Percentiles rank a stretch among this genome's conserved stretches.
These are phyloP conservation scores for Cylindrodendrum hubeiense DNA, from an alignment of 2,329 filamentous ascomycete genomes.

Conservation along the genomic window DNA sequence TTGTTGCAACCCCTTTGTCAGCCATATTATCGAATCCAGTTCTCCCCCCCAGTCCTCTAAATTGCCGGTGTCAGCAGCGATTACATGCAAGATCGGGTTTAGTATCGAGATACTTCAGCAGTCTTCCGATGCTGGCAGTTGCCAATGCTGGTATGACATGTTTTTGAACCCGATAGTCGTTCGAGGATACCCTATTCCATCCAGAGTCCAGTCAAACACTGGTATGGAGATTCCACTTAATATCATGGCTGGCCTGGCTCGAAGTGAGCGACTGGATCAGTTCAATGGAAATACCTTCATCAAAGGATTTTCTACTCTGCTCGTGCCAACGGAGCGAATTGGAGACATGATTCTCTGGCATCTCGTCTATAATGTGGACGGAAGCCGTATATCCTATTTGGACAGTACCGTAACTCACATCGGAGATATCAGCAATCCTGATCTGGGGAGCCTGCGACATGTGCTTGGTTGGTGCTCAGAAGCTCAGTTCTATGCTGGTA, in stretches of 20 bases:
- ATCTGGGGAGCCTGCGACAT: slow-evolving; percentile 2
- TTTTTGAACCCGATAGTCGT: slow-evolving; percentile 23
- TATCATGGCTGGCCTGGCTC: slow-evolving; percentile 22
- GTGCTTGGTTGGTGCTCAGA: slow-evolving; percentile 18
- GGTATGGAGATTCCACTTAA: slow-evolving; percentile 25
- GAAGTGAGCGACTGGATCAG: background rate
- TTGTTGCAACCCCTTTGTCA: too few species aligned
- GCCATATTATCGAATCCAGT: too few species aligned
- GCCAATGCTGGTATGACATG: slow-evolving; percentile 22
- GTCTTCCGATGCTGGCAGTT: background rate
- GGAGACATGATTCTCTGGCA: slow-evolving; percentile 26
- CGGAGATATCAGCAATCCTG: background rate
- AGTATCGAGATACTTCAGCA: background rate
- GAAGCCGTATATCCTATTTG: slow-evolving; percentile 12
- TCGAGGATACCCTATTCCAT: slow-evolving; percentile 20
- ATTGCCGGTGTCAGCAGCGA: background rate
- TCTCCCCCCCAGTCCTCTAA: background rate
- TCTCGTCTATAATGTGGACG: slow-evolving; percentile 16
- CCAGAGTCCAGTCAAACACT: background rate
- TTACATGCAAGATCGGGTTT: background rate
- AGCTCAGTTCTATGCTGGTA: slow-evolving; percentile 5
- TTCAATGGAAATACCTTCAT: slow-evolving; percentile 16
- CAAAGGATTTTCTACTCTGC: slow-evolving; percentile 31
- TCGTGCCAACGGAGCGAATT: slow-evolving; percentile 6
- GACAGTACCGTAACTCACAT: background rate